Conservation (phyloP, 1,284 basidiomycete species). For the Leccinum pachyderme region DNA sequence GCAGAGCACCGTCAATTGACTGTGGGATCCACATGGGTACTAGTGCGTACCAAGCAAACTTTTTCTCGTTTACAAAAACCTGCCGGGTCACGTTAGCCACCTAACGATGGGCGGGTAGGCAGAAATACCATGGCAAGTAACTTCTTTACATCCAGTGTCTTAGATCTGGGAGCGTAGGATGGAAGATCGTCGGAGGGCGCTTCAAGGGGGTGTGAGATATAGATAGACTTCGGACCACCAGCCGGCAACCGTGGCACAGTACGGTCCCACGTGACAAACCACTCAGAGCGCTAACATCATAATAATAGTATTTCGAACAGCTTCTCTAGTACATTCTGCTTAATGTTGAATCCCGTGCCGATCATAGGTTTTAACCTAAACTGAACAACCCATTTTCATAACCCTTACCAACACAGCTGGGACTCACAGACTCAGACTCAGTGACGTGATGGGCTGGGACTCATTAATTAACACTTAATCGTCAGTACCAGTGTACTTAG, state of each 20-base stretch:
- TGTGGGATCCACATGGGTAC: not conserved
- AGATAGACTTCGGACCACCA: not conserved
- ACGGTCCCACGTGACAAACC: too few species aligned
- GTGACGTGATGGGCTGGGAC: not conserved
- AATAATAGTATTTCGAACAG: too few species aligned
- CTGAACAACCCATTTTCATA: slow-evolving; percentile 3
- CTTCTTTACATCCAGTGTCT: slow-evolving; percentile 15
- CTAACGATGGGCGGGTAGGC: not conserved
- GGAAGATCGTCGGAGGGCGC: not conserved
- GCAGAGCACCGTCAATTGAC: slow-evolving; percentile 3
- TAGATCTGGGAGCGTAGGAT: not conserved
- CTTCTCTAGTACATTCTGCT: too few species aligned
- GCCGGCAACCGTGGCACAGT: too few species aligned
- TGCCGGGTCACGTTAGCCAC: slow-evolving; percentile 22
- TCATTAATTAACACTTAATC: not conserved
- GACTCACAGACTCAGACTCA: too few species aligned
- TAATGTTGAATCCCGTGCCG: too few species aligned
- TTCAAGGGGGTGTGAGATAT: not conserved
- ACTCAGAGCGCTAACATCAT: too few species aligned
- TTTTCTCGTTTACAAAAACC: slow-evolving; percentile 79
- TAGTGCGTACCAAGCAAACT: slow-evolving; percentile 70
- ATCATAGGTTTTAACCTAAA: too few species aligned
- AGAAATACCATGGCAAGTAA: slow-evolving; percentile 19
- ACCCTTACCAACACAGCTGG: too few species aligned
- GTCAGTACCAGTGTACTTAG: too few species aligned